phyloP scores from a whole-genome alignment of 352 stramenopile species.

The Globisporangium cystogenes region DNA sequence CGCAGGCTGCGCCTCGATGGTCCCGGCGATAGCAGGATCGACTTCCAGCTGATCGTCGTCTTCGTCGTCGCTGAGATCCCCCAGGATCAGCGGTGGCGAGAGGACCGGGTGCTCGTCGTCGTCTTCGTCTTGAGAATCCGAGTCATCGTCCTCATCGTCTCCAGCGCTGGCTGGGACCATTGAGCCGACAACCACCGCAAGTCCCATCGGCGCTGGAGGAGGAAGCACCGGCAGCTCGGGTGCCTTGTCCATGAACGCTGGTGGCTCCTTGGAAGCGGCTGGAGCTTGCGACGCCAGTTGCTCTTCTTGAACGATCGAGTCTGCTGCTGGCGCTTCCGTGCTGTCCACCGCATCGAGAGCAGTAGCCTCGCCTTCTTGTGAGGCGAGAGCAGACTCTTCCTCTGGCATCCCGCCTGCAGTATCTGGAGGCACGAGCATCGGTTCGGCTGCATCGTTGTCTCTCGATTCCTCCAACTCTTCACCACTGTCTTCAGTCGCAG shows the following conservation, averaged over 20 bases:
- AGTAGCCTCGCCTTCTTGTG: too few relatives aligned
- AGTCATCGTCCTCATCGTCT: slow-evolving; percentile 9
- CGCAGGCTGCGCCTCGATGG: slow-evolving; percentile 12
- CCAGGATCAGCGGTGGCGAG: slow-evolving; percentile 14
- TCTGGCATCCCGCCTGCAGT: too few relatives aligned
- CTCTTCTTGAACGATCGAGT: background rate
- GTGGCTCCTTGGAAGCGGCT: background rate
- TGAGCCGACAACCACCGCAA: slow-evolving; percentile 8
- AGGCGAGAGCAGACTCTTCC: too few relatives aligned
- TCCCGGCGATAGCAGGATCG: slow-evolving; percentile 23
- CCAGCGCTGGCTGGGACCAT: slow-evolving; percentile 9
- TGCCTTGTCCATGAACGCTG: background rate
- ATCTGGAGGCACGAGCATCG: too few relatives aligned
- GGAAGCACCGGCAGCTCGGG: background rate
- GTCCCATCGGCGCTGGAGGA: slow-evolving; percentile 4
- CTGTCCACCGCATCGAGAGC: background rate
- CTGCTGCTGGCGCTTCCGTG: too few relatives aligned
- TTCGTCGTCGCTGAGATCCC: slow-evolving; percentile 13
- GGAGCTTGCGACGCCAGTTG: background rate
- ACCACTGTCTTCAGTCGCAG: too few relatives aligned
- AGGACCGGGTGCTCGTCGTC: slow-evolving; percentile 12
- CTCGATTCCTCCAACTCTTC: too few relatives aligned
- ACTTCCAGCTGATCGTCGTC: slow-evolving; percentile 52
- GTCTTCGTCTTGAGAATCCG: slow-evolving; percentile 25
- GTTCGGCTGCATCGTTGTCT: too few relatives aligned